A percentile compares a stretch with the other conserved stretches of the same genome.
phyloP scores from a whole-genome alignment of 208 protist species.

The Strigomonas culicis region DNA sequence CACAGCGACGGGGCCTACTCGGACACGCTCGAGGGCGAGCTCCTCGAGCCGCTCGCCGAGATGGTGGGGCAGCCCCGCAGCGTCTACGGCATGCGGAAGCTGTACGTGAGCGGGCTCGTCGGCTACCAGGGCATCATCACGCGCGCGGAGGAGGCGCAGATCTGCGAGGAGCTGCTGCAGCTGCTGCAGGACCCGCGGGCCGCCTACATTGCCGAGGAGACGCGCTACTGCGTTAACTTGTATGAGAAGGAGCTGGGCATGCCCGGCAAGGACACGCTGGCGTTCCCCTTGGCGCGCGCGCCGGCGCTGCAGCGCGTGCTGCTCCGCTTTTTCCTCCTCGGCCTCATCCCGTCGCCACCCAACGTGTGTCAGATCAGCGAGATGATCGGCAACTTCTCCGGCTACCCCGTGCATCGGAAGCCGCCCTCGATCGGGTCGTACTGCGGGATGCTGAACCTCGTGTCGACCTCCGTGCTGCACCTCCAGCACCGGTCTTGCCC shows the following conservation, averaged over 20 bases:
- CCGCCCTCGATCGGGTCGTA: conserved; percentile 77
- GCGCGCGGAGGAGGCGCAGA: conserved; percentile 58
- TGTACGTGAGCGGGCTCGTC: conserved; percentile 70
- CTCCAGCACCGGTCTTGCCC: conserved; percentile 77
- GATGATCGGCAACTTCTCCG: conserved; percentile 87
- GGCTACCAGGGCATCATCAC: conserved; percentile 85
- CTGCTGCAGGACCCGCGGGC: conserved; percentile 66
- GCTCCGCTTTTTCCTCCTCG: conserved; percentile 69
- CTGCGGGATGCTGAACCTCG: conserved; percentile 82
- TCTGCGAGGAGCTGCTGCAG: conserved; percentile 76
- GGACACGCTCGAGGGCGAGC: conserved; percentile 46
- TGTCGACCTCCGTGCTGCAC: conserved; percentile 78
- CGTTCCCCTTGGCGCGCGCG: conserved; percentile 60
- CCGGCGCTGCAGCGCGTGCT: conserved; percentile 73
- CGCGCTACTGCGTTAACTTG: conserved; percentile 88
- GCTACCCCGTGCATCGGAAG: conserved; percentile 85
- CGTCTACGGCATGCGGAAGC: conserved; percentile 77
- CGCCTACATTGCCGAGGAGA: conserved; percentile 84
- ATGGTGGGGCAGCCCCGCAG: conserved; percentile 73
- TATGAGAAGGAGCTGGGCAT: conserved; percentile 82
- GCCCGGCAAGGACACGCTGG: conserved; percentile 78
- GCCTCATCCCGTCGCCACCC: conserved; percentile 73
- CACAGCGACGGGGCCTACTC: conserved; percentile 57
- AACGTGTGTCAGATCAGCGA: conserved; percentile 90
- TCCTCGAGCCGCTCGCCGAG: conserved; percentile 53